A percentile compares a stretch with the other conserved stretches of the same genome.
Evolutionary conservation across 257 asterid species (phyloP).

Genomic region (Lycium barbarum): DNA sequence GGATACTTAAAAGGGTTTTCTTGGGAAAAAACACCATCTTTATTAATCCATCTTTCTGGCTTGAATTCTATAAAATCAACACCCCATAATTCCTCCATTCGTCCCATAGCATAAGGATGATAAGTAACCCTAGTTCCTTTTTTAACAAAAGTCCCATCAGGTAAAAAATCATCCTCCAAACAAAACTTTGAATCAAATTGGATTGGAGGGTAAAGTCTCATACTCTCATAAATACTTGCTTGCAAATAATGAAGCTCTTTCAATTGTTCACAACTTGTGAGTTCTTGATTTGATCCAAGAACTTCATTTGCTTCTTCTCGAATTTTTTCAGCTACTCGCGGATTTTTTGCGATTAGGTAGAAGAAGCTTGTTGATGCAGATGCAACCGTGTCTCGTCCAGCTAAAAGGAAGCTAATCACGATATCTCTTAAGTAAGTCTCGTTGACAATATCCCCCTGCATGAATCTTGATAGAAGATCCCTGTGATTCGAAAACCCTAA

Average conservation of each 20-base stretch:
- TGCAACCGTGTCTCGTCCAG: slow-evolving; percentile 53
- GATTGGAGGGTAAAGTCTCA: slow-evolving; percentile 53
- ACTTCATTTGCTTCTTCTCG: slow-evolving; percentile 44
- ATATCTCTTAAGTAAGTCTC: slow-evolving; percentile 51
- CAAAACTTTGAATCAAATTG: slow-evolving; percentile 56
- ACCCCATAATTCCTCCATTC: slow-evolving; percentile 53
- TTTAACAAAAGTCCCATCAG: slow-evolving; percentile 45
- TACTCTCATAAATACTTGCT: slow-evolving; percentile 50
- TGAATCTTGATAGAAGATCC: slow-evolving; percentile 52
- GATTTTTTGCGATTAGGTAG: slow-evolving; percentile 43
- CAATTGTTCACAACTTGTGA: slow-evolving; percentile 33
- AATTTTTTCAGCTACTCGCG: slow-evolving; percentile 39
- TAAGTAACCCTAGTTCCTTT: slow-evolving; percentile 55
- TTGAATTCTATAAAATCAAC: slow-evolving; percentile 47
- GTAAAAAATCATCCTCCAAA: slow-evolving; percentile 40
- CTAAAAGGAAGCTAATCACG: slow-evolving; percentile 49
- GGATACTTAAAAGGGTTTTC: slow-evolving; percentile 54
- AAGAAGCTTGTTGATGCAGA: slow-evolving; percentile 54
- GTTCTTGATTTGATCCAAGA: slow-evolving; percentile 26
- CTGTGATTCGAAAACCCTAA: slow-evolving; percentile 39
- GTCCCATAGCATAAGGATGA: slow-evolving; percentile 59
- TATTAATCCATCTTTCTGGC: slow-evolving; percentile 52
- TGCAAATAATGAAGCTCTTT: slow-evolving; percentile 44
- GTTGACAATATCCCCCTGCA: slow-evolving; percentile 34
- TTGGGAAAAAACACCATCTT: slow-evolving; percentile 38